A percentile compares a stretch with the other conserved stretches of the same genome.
These are phyloP conservation scores for Capronia americana DNA, from an alignment of 2,329 filamentous ascomycete genomes.

Conservation along the genomic window DNA sequence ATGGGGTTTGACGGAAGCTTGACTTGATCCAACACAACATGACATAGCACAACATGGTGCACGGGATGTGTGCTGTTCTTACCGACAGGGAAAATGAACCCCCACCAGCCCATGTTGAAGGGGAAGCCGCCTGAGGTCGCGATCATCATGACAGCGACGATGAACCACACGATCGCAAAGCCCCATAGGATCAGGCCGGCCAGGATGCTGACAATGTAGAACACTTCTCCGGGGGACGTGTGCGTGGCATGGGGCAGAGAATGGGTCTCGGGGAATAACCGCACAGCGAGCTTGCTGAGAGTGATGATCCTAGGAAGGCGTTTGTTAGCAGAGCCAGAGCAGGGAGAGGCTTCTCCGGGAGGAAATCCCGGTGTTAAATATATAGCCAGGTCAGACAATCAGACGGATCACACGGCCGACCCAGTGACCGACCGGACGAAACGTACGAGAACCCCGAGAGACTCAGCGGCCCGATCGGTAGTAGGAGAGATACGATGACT, in stretches of 20 bases:
- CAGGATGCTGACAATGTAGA: slow-evolving; percentile 46
- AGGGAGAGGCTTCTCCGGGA: neutral
- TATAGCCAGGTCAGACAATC: no score
- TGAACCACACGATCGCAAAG: slow-evolving; percentile 49
- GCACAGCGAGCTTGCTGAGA: slow-evolving; percentile 55
- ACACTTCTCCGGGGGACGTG: slow-evolving; percentile 41
- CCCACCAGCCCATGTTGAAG: slow-evolving; percentile 69
- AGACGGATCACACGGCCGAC: no score
- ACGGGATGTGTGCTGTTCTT: slow-evolving; percentile 52
- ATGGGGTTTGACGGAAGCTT: no score
- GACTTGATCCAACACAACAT: no score
- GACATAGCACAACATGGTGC: neutral
- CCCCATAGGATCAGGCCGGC: slow-evolving; percentile 47
- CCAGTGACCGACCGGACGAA: neutral
- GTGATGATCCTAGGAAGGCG: slow-evolving; percentile 50
- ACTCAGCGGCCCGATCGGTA: slow-evolving; percentile 66
- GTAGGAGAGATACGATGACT: slow-evolving; percentile 70
- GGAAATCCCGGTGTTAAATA: no score
- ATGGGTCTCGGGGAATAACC: slow-evolving; percentile 44
- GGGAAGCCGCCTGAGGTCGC: slow-evolving; percentile 51
- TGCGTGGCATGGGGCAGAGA: slow-evolving; percentile 40
- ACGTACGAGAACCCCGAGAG: slow-evolving; percentile 11
- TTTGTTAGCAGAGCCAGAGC: neutral
- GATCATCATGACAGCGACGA: slow-evolving; percentile 47
- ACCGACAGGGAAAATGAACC: slow-evolving; percentile 64